Evolutionary conservation across 495 filamentous ascomycete species (phyloP), one percentile per base, ranked within the genome.

Genomic region (Recurvomyces mirabilis): DNA sequence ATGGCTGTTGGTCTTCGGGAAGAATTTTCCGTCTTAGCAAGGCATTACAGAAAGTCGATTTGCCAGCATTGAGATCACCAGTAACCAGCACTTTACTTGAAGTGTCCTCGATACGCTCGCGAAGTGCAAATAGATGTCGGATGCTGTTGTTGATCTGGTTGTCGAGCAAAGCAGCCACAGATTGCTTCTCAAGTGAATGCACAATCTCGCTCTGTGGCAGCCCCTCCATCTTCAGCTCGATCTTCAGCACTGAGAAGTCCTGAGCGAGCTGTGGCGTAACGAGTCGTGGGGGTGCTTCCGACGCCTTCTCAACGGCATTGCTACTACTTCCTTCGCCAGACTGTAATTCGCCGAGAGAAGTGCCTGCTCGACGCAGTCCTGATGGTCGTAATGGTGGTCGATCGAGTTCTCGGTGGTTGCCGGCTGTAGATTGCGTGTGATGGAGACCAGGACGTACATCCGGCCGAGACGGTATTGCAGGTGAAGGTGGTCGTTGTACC

Each of bases 21-120:
- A 98, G 67, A 13, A 98, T 73, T 64, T 95, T 95, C 45, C 87
- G 79, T 32, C 91, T 80, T 28, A 98, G 66, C 18, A 98, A 66
- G 9, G 91, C 93, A 64, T 98, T 98, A 68, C 91, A 98, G 53
- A 98, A 96, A 4, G 91, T 96, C 10, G 91, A 98, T 59, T 98
- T 98, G 56, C 91, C 91, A 12, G 91, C 89, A 60, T 98, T 98
- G 37, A 96, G 62, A 65, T 98, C 91, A 55, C 91, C 91, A 11
- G 91, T 98, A n/a, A 98, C 79, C 53, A 98, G 59, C 13, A 98
- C 93, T 65, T 96, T 98, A 65, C 93, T 96, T 2, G 89, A 84
- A 0, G 84, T 96, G 65, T 98, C 91, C 57, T 95, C 89, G 39
- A 98, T 98, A 39, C 91, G 77, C 51, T 96, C 93, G 47, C 86